Evolutionary conservation across 1,284 basidiomycete genomes (phyloP), one percentile per base, ranked within the genome.

Genomic region (Meira nashicola): DNA sequence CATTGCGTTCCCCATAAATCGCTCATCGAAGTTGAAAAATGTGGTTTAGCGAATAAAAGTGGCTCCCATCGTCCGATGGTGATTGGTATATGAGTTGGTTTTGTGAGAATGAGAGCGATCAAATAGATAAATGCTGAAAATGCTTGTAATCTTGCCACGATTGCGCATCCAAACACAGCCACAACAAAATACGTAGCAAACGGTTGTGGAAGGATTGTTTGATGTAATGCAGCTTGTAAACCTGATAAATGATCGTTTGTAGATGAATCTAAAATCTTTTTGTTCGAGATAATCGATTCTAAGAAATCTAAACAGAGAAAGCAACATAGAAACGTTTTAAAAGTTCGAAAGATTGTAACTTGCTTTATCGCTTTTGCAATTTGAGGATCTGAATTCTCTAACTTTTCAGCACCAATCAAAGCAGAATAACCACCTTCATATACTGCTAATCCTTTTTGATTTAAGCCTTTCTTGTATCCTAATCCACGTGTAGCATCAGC

Each of bases 61-160:
- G 50, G 50, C 38, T 19, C 19, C 50, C 50, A 53, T 39, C 23
- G 23, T 14, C 21, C 23, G 11, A 15, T 39, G 4, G 39, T 41
- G 50, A 53, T 39, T 5, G 39, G 37, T 2, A 41, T 53, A n/a
- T 53, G 14, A 14, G 50, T 53, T 5, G 50, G 39, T n/a, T 19
- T 39, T 2, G 50, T 53, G 37, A 28, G 8, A 7, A 53, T 6
- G 2, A 53, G 11, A 2, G 50, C 50, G n/a, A 53, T 33, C 12
- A 53, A 25, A 19, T 15, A 39, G 17, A 28, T n/a, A 23, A 15
- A 19, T 4, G n/a, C 14, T 14, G 19, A 53, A 25, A 53, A 17
- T 5, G 23, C 39, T 12, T 39, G 23, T 19, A 53, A 41, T 14
- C 28, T 28, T 4, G 14, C 38, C 12, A 53, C 50, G 37, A 41